These are phyloP conservation scores for Paraconiothyrium brasiliense DNA, from an alignment of 2,329 filamentous ascomycete genomes.

Conservation along the genomic window DNA sequence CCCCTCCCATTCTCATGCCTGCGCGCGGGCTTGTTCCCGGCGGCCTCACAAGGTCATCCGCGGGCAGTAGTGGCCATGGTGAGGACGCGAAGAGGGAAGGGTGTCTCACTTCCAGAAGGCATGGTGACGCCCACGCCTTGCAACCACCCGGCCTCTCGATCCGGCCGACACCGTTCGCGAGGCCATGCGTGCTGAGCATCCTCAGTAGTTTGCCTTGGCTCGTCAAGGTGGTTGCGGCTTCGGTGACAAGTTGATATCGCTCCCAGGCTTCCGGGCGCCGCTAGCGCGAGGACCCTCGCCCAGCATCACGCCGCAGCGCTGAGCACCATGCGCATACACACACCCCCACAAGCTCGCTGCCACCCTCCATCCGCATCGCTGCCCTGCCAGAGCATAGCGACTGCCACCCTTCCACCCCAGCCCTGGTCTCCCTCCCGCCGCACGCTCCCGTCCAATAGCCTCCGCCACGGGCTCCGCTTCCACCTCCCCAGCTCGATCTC, in stretches of 20 bases:
- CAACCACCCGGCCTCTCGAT: background rate
- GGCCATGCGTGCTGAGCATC: constrained; percentile 3
- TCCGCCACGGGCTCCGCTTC: constrained; percentile 31
- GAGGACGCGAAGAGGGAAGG: constrained; percentile 15
- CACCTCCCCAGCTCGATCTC: constrained; percentile 25
- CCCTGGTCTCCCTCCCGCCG: constrained; percentile 19
- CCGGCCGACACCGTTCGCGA: constrained; percentile 17
- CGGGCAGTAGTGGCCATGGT: constrained; percentile 16
- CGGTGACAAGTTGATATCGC: constrained; percentile 8
- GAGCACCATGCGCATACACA: constrained; percentile 10
- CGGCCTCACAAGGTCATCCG: constrained; percentile 44
- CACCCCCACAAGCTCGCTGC: constrained; percentile 3
- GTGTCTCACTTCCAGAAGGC: constrained; percentile 33
- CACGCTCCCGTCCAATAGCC: constrained; percentile 38
- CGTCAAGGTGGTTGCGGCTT: background rate
- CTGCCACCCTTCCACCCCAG: constrained; percentile 13
- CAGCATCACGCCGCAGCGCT: constrained; percentile 10
- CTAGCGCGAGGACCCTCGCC: constrained; percentile 6
- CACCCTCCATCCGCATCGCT: background rate
- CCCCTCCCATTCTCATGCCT: constrained; percentile 25
- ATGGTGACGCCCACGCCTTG: constrained; percentile 16
- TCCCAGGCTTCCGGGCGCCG: constrained; percentile 16
- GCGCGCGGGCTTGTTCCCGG: constrained; percentile 28
- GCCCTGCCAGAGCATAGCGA: background rate
- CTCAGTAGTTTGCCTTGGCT: constrained; percentile 14